Evolutionary conservation across 2,329 filamentous ascomycete species (phyloP), one percentile per base, ranked within the genome.

Genomic region (Thermothelomyces thermophilus): DNA sequence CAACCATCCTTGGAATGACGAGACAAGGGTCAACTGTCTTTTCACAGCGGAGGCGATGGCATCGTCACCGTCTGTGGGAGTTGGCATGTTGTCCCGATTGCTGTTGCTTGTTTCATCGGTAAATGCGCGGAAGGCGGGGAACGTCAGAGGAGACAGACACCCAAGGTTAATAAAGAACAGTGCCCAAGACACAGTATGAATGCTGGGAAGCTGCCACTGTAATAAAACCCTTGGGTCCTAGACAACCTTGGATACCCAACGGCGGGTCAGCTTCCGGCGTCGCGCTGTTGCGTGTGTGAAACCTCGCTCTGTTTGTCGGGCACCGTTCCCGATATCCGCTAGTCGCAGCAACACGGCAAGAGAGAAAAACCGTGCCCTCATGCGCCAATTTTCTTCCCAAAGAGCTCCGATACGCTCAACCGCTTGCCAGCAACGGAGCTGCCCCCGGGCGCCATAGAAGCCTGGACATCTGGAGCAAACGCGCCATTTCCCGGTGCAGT

Each of bases 391-490:
- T 54, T 54, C 36, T 50, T 52, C 17, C 53, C 53, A 56, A 76
- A 76, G 9, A 77, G 62, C 51, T 76, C 72, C 30, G 67, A 68
- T 34, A 76, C 55, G 52, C 69, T 73, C 13, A 76, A 48, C 33
- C 65, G 58, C 36, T 66, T 67, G 43, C 70, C 65, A 5, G 71
- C 72, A 44, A 35, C 17, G 3, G 48, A 34, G 9, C 43, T 49
- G 28, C 30, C 24, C 9, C 16, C 20, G 22, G 10, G 17, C 11
- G 37, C 35, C 7, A 42, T 40, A 11, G 26, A 22, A 13, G 33
- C 24, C 30, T 54, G 30, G 17, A 51, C 8, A 1, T 46, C 51
- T 11, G 41, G 22, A 5, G 37, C 26, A 3, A 47, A 30, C 5
- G 31, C 51, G 37, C 40, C 48, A 26, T 52, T 46, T 34, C 39